phyloP scores from a whole-genome alignment of 345 rosid species.

The Heritiera littoralis region DNA sequence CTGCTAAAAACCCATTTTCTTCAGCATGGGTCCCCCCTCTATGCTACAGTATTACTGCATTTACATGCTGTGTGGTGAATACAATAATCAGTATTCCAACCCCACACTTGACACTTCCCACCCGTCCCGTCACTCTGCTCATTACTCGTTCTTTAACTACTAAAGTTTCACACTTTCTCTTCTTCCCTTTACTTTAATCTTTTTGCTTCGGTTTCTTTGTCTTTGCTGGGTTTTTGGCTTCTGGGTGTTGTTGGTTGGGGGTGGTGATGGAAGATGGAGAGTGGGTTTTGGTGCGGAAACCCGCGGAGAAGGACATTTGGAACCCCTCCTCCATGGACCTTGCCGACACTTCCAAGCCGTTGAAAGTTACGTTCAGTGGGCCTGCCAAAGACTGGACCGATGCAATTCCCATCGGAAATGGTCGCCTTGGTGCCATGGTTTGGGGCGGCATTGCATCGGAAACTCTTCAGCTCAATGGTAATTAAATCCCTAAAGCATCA shows the following conservation, averaged over 20 bases:
- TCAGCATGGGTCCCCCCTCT: too few relatives aligned
- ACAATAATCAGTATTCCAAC: too few relatives aligned
- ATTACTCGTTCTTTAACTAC: too few relatives aligned
- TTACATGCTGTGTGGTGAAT: too few relatives aligned
- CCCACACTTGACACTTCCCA: too few relatives aligned
- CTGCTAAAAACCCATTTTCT: too few relatives aligned
- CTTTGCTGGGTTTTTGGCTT: too few relatives aligned
- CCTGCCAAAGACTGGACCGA: slow-evolving; percentile 88
- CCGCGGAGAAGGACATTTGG: slow-evolving; percentile 55
- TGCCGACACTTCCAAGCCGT: slow-evolving; percentile 41
- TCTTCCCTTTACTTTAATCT: too few relatives aligned
- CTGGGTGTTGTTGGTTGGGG: neutral
- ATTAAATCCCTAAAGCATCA: neutral
- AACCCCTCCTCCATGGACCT: slow-evolving; percentile 34
- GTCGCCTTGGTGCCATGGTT: slow-evolving; percentile 89
- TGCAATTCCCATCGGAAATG: slow-evolving; percentile 86
- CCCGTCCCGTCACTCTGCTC: too few relatives aligned
- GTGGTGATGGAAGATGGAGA: slow-evolving; percentile 27
- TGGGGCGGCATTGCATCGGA: slow-evolving; percentile 87
- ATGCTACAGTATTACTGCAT: too few relatives aligned
- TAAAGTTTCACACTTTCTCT: too few relatives aligned
- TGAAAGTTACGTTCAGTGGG: slow-evolving; percentile 61
- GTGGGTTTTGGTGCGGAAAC: slow-evolving; percentile 54
- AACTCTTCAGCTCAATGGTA: slow-evolving; percentile 80
- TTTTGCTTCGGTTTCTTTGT: too few relatives aligned